phyloP scores from a whole-genome alignment of 371 early-diverging fungal species.

The Gilbertella persicaria region DNA sequence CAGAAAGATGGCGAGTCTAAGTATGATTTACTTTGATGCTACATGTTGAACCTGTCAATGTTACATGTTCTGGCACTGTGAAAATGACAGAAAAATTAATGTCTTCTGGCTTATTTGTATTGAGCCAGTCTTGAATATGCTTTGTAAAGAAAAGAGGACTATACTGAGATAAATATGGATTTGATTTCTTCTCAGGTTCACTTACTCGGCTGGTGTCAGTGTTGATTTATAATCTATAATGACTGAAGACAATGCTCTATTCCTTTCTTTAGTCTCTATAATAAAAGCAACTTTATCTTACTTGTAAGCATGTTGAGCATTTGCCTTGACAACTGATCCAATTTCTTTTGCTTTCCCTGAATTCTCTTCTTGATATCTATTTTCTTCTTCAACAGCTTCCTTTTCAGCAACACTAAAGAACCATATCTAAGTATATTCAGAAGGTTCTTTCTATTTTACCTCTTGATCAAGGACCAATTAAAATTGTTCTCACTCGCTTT shows the following conservation, averaged over 20 bases:
- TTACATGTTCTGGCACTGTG: conserved; percentile 22
- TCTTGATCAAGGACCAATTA: conserved; percentile 25
- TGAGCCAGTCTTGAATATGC: conserved; percentile 31
- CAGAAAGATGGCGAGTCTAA: too few species aligned
- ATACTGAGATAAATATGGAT: background rate
- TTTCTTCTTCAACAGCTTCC: conserved; percentile 27
- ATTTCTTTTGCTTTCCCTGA: conserved; percentile 29
- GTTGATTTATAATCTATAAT: conserved; percentile 20
- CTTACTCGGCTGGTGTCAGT: conserved; percentile 15
- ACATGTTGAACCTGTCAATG: conserved; percentile 39
- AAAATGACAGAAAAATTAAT: conserved; percentile 18
- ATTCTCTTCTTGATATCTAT: conserved; percentile 20
- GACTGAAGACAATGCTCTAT: conserved; percentile 21
- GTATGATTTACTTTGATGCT: conserved; percentile 27
- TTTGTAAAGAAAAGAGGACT: conserved; percentile 31
- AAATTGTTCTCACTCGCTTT: conserved; percentile 21
- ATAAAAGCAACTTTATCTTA: conserved; percentile 10
- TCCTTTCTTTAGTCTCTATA: background rate
- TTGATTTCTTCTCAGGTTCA: background rate
- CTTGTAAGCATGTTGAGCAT: conserved; percentile 35
- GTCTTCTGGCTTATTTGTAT: conserved; percentile 26
- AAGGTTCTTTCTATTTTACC: conserved; percentile 8
- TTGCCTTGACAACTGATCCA: conserved; percentile 29
- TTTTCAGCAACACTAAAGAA: conserved; percentile 26
- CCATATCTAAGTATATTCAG: background rate